Base-by-base conservation (phyloP, 2,329 filamentous ascomycete genomes). In the Ophiostoma pallidulum region DNA sequence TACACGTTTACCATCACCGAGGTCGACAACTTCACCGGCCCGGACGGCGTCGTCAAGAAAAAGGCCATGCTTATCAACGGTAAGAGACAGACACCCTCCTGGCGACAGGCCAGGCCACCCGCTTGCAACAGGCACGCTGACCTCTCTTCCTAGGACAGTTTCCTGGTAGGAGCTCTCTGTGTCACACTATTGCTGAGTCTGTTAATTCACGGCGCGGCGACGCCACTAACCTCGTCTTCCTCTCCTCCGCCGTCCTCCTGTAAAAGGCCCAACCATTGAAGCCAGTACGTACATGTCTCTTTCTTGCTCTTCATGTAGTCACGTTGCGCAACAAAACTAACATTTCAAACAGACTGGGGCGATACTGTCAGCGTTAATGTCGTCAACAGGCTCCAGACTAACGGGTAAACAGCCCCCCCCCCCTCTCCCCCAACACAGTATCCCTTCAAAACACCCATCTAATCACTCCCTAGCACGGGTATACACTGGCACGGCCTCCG, bases 301-400 rank as follows among this genome's bases (percentile, higher is more conserved):
- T 16, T 20, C 26, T 33, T 13, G 16, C 35, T 18, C n/a, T 24
- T 16, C 14, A 18, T 28, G 10, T 28, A 28, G 24, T 6, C 10
- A 28, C 24, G 10, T 10, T 28, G 24, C 14, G 39, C 13, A 18
- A n/a, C 29, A 33, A 16, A 22, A n/a, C 18, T 29, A 24, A 22
- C 37, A 9, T n/a, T n/a, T n/a, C n/a, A 61, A 66, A 13, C 74
- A 13, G 61, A 73, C 45, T 75, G 72, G 69, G 72, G 72, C 26
- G 72, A 75, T 51, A 62, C 53, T 5, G 62, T 73, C 24, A 63
- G 80, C 38, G 73, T 85, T 41, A 77, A 77, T 28, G 74, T 85
- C 48, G 70, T 75, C 62, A 87, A 87, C 60, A 70, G 74, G 13
- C 71, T 86, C 2, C 68, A 67, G 12, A 61, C 56, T 14, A 68